These are phyloP conservation scores for Orbilia javanica DNA, from an alignment of 2,329 filamentous ascomycete genomes.

Conservation along the genomic window DNA sequence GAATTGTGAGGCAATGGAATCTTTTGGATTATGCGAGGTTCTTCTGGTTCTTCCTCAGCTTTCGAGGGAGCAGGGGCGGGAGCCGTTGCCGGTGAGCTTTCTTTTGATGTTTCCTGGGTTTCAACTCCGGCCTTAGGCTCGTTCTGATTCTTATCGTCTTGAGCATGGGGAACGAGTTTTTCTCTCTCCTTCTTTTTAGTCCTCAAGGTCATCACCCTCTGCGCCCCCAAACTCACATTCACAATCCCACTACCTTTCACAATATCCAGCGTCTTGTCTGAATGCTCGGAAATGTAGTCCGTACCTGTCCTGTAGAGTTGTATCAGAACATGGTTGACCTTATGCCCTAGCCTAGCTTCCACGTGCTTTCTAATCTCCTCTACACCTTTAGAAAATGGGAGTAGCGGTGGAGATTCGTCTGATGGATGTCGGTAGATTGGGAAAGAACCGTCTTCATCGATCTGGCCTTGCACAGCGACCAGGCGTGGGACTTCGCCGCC, in stretches of 20 bases:
- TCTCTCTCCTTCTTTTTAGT: constrained; percentile 76
- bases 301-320: constrained; percentile 90
- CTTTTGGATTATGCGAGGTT: constrained; percentile 72
- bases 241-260: constrained; percentile 83
- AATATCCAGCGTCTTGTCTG: constrained; percentile 96
- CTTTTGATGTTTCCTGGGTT: neutral
- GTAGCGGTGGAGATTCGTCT: constrained; percentile 83
- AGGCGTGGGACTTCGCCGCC: constrained; percentile 91
- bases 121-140: neutral
- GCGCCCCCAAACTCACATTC: constrained; percentile 92
- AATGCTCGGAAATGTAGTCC: constrained; percentile 96
- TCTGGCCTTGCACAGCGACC: constrained; percentile 85
- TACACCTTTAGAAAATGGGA: constrained; percentile 81
- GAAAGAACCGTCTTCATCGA: constrained; percentile 76
- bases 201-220: constrained; percentile 88
- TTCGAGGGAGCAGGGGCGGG: constrained; percentile 21
- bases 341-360: constrained; percentile 80
- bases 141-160: constrained; percentile 1
- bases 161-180: constrained; percentile 46
- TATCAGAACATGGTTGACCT: constrained; percentile 90
- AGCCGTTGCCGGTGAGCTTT: neutral
- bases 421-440: constrained; percentile 96
- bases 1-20: constrained; percentile 87
- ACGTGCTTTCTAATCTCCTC: constrained; percentile 75
- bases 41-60: constrained; percentile 29